Conservation (phyloP, 306 rosid genomes). For the Myrica gale region DNA sequence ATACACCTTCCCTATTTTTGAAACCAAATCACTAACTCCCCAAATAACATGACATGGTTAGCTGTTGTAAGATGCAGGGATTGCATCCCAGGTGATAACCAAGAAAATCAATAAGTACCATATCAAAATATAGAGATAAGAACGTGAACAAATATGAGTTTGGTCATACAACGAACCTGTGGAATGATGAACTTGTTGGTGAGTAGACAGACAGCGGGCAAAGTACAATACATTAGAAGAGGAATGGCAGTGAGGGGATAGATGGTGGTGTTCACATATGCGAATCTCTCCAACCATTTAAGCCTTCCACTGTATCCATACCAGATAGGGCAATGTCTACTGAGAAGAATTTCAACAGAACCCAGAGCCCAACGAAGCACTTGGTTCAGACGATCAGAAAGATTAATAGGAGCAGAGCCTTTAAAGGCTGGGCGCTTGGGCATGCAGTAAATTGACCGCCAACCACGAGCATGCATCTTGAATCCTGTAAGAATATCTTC, state of each 20-base stretch:
- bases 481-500: slow-evolving; percentile 99
- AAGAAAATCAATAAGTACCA: not conserved
- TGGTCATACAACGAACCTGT: slow-evolving; percentile 57
- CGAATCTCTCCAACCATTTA: slow-evolving; percentile 92
- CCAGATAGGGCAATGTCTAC: slow-evolving; percentile 98
- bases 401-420: slow-evolving; percentile 98
- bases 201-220: slow-evolving; percentile 95
- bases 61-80: not conserved
- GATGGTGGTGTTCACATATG: slow-evolving; percentile 94
- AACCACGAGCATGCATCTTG: slow-evolving; percentile 99
- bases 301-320: slow-evolving; percentile 92
- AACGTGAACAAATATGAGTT: not conserved
- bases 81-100: not conserved
- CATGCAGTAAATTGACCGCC: slow-evolving; percentile 95
- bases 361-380: slow-evolving; percentile 98
- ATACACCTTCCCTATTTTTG: not conserved
- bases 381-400: slow-evolving; percentile 97
- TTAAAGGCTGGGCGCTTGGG: slow-evolving; percentile 89
- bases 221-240: slow-evolving; percentile 83
- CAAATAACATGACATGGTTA: not conserved
- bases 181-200: slow-evolving; percentile 98
- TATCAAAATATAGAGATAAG: not conserved
- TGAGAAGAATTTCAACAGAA: slow-evolving; percentile 89
- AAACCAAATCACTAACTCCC: not conserved
- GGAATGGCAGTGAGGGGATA: slow-evolving; percentile 91